phyloP scores from a whole-genome alignment of 139 green algal species.

The Chlorella sp. region DNA sequence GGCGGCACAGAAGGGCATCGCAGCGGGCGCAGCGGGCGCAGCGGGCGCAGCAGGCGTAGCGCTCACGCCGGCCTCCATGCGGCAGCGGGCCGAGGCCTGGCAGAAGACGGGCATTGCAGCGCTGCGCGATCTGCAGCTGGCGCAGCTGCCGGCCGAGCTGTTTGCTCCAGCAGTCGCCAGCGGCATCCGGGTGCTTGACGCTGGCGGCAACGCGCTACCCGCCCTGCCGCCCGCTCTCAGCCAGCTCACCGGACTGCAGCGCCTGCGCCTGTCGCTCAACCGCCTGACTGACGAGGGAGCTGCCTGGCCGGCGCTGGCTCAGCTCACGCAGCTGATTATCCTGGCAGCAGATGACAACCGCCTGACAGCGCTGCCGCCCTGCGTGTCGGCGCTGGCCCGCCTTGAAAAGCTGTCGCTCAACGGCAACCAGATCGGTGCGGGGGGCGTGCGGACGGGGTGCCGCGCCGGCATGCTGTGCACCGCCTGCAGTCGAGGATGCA shows the following conservation, averaged over 20 bases:
- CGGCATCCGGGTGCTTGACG: slow-evolving; percentile 43
- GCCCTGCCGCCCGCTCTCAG: slow-evolving; percentile 35
- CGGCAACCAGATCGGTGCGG: slow-evolving; percentile 50
- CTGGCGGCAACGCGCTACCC: slow-evolving; percentile 52
- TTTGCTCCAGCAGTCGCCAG: background rate
- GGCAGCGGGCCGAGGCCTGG: slow-evolving; percentile 53
- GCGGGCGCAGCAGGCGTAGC: background rate
- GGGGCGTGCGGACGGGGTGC: background rate
- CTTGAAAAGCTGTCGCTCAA: slow-evolving; percentile 44
- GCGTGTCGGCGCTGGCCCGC: background rate
- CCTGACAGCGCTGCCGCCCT: slow-evolving; percentile 26
- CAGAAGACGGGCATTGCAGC: slow-evolving; percentile 63
- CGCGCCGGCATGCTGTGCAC: background rate
- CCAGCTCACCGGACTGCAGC: slow-evolving; percentile 44
- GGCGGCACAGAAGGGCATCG: background rate
- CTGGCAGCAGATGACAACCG: slow-evolving; percentile 48
- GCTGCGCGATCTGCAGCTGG: slow-evolving; percentile 58
- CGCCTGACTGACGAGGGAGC: slow-evolving; percentile 40
- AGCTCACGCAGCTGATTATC: slow-evolving; percentile 34
- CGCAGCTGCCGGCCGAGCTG: slow-evolving; percentile 40
- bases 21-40: background rate
- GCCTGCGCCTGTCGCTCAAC: slow-evolving; percentile 56
- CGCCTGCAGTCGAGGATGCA: background rate
- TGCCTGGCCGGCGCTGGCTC: slow-evolving; percentile 35
- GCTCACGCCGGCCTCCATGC: slow-evolving; percentile 18